A percentile compares a stretch with the other conserved stretches of the same genome.
These are phyloP conservation scores for Micractinium sp. DNA, from an alignment of 139 green algal genomes.

Conservation along the genomic window DNA sequence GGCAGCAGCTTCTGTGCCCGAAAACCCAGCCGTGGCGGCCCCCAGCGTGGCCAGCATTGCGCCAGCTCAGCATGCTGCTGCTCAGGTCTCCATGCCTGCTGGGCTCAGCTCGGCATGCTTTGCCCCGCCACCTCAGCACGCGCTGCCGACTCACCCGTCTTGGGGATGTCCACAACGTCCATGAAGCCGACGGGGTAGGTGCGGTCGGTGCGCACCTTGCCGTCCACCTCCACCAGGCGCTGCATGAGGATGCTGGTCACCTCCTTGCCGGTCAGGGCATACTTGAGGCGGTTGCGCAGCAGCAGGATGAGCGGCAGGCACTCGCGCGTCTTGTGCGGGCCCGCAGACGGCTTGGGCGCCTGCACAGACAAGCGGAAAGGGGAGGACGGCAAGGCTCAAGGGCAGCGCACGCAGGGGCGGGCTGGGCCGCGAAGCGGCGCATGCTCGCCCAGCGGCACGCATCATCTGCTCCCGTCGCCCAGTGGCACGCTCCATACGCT, in stretches of 20 bases:
- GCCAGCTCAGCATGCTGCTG: background rate
- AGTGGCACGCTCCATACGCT: too few species aligned
- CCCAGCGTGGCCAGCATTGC: too few species aligned
- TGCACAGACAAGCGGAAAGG: constrained; percentile 49
- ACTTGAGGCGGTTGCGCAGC: constrained; percentile 99
- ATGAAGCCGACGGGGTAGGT: constrained; percentile 98
- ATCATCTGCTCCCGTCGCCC: too few species aligned
- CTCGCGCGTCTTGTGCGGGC: constrained; percentile 98
- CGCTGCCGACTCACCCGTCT: constrained; percentile 83
- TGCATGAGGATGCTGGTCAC: constrained; percentile 98
- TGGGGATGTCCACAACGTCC: constrained; percentile 97
- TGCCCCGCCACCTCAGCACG: background rate
- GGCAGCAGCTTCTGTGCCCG: too few species aligned
- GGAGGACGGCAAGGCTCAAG: background rate
- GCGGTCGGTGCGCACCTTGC: constrained; percentile 96
- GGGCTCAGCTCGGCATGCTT: background rate
- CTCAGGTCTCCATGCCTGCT: background rate
- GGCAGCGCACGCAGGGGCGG: too few species aligned
- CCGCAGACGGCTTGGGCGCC: constrained; percentile 96
- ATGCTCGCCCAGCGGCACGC: background rate
- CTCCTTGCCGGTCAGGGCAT: constrained; percentile 97
- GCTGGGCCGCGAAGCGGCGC: background rate
- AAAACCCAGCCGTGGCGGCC: too few species aligned
- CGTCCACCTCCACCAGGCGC: constrained; percentile 96
- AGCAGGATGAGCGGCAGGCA: constrained; percentile 97